A percentile compares a stretch with the other conserved stretches of the same genome.
Conservation (phyloP, 2,329 filamentous ascomycete genomes). For the Epichloe sp. region DNA sequence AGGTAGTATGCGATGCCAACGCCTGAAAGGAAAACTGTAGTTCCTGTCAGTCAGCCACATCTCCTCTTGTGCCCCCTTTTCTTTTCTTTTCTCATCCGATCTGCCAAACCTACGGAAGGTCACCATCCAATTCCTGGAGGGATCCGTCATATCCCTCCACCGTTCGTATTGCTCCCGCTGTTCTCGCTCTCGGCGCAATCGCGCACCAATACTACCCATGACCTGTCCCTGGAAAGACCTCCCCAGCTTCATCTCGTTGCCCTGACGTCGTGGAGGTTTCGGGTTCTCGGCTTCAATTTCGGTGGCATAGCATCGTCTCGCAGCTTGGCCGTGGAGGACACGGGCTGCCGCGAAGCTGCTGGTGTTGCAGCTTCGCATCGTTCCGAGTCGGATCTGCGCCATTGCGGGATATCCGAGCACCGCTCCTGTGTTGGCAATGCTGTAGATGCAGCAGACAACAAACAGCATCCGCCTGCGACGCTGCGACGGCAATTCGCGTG, state of each 20-base stretch:
- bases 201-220: slow-evolving; percentile 42
- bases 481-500: not conserved
- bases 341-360: slow-evolving; percentile 10
- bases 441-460: not conserved
- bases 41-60: slow-evolving; percentile 3
- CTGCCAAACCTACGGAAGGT: slow-evolving; percentile 35
- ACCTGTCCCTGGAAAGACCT: slow-evolving; percentile 44
- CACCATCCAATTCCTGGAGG: slow-evolving; percentile 34
- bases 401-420: slow-evolving; percentile 11
- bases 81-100: not conserved
- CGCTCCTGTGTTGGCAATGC: not conserved
- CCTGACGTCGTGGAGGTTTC: slow-evolving; percentile 16
- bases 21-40: slow-evolving; percentile 37
- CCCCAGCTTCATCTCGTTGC: slow-evolving; percentile 25
- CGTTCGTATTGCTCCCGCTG: slow-evolving; percentile 38
- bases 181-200: slow-evolving; percentile 39
- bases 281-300: slow-evolving; percentile 23
- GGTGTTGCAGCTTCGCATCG: slow-evolving; percentile 9
- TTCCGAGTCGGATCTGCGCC: slow-evolving; percentile 21
- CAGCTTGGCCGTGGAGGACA: slow-evolving; percentile 9
- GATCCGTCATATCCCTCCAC: slow-evolving; percentile 27
- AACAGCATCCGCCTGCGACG: not conserved
- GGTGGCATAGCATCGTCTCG: slow-evolving; percentile 20
- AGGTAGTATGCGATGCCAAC: slow-evolving; percentile 43
- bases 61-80: not conserved